These are phyloP conservation scores for Fusarium concolor DNA, from an alignment of 2,329 filamentous ascomycete genomes.

Conservation along the genomic window DNA sequence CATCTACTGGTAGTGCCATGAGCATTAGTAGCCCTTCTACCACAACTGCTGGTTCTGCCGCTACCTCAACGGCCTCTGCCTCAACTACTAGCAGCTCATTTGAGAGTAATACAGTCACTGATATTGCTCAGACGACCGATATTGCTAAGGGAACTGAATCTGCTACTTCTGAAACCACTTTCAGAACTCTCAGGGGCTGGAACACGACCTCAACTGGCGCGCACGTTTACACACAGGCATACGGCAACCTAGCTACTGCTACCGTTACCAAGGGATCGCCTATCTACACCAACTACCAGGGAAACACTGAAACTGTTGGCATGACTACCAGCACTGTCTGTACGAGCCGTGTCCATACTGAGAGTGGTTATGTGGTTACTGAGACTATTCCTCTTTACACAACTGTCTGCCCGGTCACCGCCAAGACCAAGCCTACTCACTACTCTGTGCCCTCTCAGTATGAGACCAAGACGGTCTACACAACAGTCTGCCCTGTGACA, in stretches of 20 bases:
- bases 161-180: slow-evolving; percentile 17
- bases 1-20: neutral
- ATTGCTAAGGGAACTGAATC: slow-evolving; percentile 8
- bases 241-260: slow-evolving; percentile 7
- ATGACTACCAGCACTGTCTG: slow-evolving; percentile 53
- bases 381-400: slow-evolving; percentile 57
- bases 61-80: neutral
- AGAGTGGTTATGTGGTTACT: slow-evolving; percentile 52
- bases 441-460: slow-evolving; percentile 24
- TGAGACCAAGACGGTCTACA: slow-evolving; percentile 59
- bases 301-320: slow-evolving; percentile 23
- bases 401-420: slow-evolving; percentile 56
- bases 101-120: neutral
- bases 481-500: slow-evolving; percentile 40
- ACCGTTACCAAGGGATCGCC: slow-evolving; percentile 16
- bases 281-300: slow-evolving; percentile 18
- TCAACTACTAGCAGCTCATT: slow-evolving; percentile 1
- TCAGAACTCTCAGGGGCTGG: slow-evolving; percentile 33
- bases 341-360: slow-evolving; percentile 60
- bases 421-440: slow-evolving; percentile 33
- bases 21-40: neutral
- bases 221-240: slow-evolving; percentile 15
- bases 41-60: neutral
- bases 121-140: neutral
- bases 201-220: slow-evolving; percentile 28